phyloP scores from a whole-genome alignment of 2,329 filamentous ascomycete genomes.

The Ilyonectria robusta region DNA sequence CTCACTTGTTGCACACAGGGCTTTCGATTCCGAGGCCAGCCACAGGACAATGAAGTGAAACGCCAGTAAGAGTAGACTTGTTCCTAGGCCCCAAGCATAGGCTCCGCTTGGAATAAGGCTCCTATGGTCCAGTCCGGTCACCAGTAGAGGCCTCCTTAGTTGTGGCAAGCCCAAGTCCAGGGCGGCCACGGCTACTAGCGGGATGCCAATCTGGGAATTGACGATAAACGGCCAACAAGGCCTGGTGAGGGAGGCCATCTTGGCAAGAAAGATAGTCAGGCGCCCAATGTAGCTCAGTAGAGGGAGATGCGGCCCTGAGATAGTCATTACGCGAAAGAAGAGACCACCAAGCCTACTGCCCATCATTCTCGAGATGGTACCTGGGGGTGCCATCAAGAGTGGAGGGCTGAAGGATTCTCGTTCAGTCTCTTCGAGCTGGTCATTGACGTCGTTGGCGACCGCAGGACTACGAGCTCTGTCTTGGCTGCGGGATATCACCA shows the following conservation, averaged over 20 bases:
- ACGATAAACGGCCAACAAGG: constrained; percentile 81
- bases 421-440: constrained; percentile 33
- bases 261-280: constrained; percentile 75
- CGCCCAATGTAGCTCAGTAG: constrained; percentile 59
- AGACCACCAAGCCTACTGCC: constrained; percentile 54
- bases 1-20: constrained; percentile 49
- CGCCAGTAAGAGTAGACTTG: constrained; percentile 50
- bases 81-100: constrained; percentile 49
- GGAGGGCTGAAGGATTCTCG: constrained; percentile 53
- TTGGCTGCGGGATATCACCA: constrained; percentile 59
- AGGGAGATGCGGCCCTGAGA: constrained; percentile 49
- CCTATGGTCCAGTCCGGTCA: constrained; percentile 29
- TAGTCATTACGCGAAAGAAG: constrained; percentile 49
- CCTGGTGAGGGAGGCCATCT: constrained; percentile 74
- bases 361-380: constrained; percentile 51
- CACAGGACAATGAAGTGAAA: constrained; percentile 54
- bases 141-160: constrained; percentile 25
- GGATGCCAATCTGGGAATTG: constrained; percentile 75
- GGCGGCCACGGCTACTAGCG: constrained; percentile 77
- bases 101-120: constrained; percentile 33
- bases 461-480: constrained; percentile 51
- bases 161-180: constrained; percentile 70
- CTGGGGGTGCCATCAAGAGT: constrained; percentile 66
- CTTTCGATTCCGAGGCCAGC: constrained; percentile 52
- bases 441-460: constrained; percentile 32